phyloP scores from a whole-genome alignment of 2,329 filamentous ascomycete genomes.

The Diaporthe sp. region DNA sequence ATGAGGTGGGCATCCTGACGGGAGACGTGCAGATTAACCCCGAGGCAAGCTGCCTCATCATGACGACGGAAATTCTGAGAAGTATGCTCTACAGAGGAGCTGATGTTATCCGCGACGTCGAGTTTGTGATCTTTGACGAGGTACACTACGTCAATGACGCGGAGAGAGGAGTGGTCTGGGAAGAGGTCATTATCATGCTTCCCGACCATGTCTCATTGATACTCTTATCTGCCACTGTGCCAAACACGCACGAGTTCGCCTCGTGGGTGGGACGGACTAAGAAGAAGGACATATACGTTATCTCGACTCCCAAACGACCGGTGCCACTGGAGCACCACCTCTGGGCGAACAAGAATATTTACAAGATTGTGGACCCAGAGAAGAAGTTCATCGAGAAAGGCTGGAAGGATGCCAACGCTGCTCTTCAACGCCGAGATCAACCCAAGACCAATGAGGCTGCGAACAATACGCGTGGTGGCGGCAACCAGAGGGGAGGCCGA shows the following conservation, averaged over 20 bases:
- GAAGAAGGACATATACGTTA: constrained; percentile 99
- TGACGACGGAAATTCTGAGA: constrained; percentile 97
- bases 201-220: constrained; percentile 97
- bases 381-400: constrained; percentile 93
- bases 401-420: constrained; percentile 93
- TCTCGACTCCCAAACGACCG: constrained; percentile 94
- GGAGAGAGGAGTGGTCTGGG: constrained; percentile 97
- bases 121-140: constrained; percentile 99
- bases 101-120: constrained; percentile 95
- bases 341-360: constrained; percentile 92
- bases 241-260: constrained; percentile 97
- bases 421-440: constrained; percentile 86
- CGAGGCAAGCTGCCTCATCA: constrained; percentile 97
- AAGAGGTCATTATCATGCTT: constrained; percentile 99
- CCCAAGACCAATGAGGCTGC: constrained; percentile 64
- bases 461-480: constrained; percentile 58
- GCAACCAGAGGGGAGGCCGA: constrained; percentile 65
- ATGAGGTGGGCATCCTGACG: constrained; percentile 96
- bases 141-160: constrained; percentile 98
- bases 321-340: constrained; percentile 96
- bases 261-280: constrained; percentile 99
- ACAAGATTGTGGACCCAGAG: constrained; percentile 94
- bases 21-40: constrained; percentile 98
- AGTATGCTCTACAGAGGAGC: constrained; percentile 99
- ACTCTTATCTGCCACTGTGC: constrained; percentile 93